These are phyloP conservation scores for Groenewaldozyma salmanticensis DNA, from an alignment of 805 yeast species.

Conservation along the genomic window DNA sequence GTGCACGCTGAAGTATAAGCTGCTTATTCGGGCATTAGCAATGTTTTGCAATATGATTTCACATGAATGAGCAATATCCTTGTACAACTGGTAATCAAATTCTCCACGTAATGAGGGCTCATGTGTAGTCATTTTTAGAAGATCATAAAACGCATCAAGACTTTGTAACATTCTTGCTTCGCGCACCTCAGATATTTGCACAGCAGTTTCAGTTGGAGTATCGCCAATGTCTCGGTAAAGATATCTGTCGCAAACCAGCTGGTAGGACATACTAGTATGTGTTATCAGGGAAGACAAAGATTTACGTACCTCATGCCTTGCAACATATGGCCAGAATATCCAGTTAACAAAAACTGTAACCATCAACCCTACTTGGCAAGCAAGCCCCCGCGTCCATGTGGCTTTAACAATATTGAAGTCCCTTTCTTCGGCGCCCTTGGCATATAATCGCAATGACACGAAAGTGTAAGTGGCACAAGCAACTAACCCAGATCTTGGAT, in stretches of 20 bases:
- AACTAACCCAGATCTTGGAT: conserved; percentile 36
- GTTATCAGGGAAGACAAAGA: conserved; percentile 32
- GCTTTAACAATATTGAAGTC: conserved; percentile 21
- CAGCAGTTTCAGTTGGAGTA: conserved; percentile 36
- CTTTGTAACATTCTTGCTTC: conserved; percentile 41
- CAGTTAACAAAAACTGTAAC: conserved; percentile 33
- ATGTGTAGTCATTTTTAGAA: conserved; percentile 28
- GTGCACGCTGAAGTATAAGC: conserved; percentile 38
- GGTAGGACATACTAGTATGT: conserved; percentile 39
- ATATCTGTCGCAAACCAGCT: conserved; percentile 38
- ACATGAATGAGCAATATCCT: conserved; percentile 30
- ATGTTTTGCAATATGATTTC: conserved; percentile 33
- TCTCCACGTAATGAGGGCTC: conserved; percentile 31
- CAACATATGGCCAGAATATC: conserved; percentile 41
- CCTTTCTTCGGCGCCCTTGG: conserved; percentile 1
- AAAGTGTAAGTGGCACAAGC: conserved; percentile 34
- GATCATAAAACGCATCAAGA: conserved; percentile 31
- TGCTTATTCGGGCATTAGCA: conserved; percentile 42
- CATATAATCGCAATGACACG: conserved; percentile 27
- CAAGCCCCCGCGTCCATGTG: conserved; percentile 33
- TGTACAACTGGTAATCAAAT: conserved; percentile 29
- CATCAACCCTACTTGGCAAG: conserved; percentile 32
- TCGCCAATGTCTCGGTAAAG: conserved; percentile 39
- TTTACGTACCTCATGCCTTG: conserved; percentile 33
- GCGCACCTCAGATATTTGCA: conserved; percentile 36